Percentiles rank a stretch among this genome's conserved stretches.
phyloP scores from a whole-genome alignment of 2,329 filamentous ascomycete species.

The Ophiocordyceps camponoti-rufipedis region DNA sequence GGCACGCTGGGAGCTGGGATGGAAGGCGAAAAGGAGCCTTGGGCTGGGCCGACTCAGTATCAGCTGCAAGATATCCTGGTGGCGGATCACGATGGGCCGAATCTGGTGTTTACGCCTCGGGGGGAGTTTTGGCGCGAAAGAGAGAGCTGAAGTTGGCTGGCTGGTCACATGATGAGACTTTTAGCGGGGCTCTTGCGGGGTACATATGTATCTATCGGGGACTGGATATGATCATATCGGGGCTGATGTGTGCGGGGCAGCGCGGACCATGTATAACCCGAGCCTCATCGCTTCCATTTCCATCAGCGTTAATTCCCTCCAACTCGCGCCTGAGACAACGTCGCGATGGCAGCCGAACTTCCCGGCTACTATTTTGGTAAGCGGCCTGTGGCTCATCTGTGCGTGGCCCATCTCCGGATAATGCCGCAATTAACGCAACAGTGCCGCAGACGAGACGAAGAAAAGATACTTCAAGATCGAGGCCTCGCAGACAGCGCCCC shows the following conservation, averaged over 20 bases:
- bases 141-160: not conserved
- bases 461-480: conserved; percentile 53
- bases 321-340: not conserved
- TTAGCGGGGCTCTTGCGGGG: too few relatives aligned
- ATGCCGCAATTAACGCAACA: not conserved
- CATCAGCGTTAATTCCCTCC: not conserved
- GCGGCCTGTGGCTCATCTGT: not conserved
- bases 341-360: not conserved
- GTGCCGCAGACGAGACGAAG: conserved; percentile 29
- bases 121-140: not conserved
- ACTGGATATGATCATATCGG: too few relatives aligned
- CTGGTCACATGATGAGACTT: not conserved
- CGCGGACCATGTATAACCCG: too few relatives aligned
- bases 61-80: conserved; percentile 1
- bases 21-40: not conserved
- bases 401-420: not conserved
- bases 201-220: too few relatives aligned
- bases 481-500: conserved; percentile 32
- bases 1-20: not conserved
- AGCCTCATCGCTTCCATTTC: too few relatives aligned
- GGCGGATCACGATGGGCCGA: not conserved
- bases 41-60: not conserved
- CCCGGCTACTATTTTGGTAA: not conserved
- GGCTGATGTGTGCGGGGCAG: too few relatives aligned
- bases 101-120: not conserved